Evolutionary conservation across 768 basidiomycete species (phyloP).

Genomic region (Mycena capillaripes): DNA sequence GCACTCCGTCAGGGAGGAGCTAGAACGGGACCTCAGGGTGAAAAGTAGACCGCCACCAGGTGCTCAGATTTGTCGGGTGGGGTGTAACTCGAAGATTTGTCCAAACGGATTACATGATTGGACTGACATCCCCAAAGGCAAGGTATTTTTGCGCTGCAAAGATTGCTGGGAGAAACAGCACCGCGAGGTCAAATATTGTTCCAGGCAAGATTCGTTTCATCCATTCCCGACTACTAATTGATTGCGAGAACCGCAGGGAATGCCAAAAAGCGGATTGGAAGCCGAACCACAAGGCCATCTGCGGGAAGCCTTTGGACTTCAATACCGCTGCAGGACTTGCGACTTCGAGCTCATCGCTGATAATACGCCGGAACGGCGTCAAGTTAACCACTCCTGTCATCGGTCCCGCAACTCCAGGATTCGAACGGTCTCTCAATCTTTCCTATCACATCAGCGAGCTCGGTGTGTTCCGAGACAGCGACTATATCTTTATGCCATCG

Average conservation of each 20-base stretch:
- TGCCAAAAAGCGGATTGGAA: constrained; percentile 24
- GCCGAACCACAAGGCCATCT: constrained; percentile 9
- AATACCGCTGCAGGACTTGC: neutral
- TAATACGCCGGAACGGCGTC: neutral
- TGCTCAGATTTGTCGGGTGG: neutral
- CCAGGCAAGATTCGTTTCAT: neutral
- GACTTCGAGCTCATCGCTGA: neutral
- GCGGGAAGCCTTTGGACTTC: constrained; percentile 21
- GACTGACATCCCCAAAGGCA: neutral
- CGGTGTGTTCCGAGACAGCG: neutral
- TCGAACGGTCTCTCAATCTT: neutral
- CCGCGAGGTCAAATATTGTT: constrained; percentile 16
- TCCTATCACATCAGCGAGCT: neutral
- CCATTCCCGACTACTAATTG: neutral
- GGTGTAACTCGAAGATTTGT: constrained; percentile 3
- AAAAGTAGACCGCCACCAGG: constrained; percentile 3
- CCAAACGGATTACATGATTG: constrained; percentile 1
- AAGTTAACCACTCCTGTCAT: neutral
- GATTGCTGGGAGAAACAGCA: constrained; percentile 1
- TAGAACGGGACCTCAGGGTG: neutral
- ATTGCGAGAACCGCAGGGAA: neutral
- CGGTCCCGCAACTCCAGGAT: constrained; percentile 3
- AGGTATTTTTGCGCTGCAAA: constrained; percentile 2
- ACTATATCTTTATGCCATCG: constrained; percentile 14
- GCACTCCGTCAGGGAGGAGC: neutral